phyloP scores from a whole-genome alignment of 2,329 filamentous ascomycete species.

The Neopestalotiopsis sp. region DNA sequence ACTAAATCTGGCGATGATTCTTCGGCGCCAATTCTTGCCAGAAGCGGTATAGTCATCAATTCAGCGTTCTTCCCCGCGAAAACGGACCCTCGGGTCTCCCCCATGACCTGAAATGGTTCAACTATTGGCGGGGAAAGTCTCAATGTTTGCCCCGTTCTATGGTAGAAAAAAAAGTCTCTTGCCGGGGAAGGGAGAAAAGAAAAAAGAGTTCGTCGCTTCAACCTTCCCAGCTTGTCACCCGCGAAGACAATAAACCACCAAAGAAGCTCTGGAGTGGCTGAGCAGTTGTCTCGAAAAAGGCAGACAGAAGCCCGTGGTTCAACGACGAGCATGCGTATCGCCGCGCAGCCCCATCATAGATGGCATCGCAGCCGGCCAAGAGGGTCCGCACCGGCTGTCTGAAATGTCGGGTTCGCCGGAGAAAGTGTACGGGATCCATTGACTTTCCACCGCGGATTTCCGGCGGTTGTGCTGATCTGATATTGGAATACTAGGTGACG shows the following conservation, averaged over 20 bases:
- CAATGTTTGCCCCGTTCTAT: not conserved
- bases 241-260: not conserved
- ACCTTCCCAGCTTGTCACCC: constrained; percentile 14
- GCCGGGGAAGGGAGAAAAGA: no score
- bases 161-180: not conserved
- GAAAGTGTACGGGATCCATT: constrained; percentile 46
- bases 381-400: constrained; percentile 50
- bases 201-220: constrained; percentile 15
- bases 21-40: constrained; percentile 1
- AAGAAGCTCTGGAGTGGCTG: not conserved
- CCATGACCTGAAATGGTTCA: not conserved
- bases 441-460: not conserved
- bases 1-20: not conserved
- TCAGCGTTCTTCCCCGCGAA: not conserved
- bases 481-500: constrained; percentile 45
- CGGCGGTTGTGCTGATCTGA: not conserved
- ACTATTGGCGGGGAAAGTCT: not conserved
- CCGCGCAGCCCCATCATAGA: constrained; percentile 6
- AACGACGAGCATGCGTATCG: not conserved
- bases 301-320: not conserved
- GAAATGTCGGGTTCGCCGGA: constrained; percentile 51
- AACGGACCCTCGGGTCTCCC: not conserved
- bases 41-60: not conserved
- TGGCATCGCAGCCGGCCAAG: constrained; percentile 23
- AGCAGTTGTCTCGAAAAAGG: not conserved